phyloP scores from a whole-genome alignment of 768 basidiomycete genomes.

The Rhizopogon roseolus region DNA sequence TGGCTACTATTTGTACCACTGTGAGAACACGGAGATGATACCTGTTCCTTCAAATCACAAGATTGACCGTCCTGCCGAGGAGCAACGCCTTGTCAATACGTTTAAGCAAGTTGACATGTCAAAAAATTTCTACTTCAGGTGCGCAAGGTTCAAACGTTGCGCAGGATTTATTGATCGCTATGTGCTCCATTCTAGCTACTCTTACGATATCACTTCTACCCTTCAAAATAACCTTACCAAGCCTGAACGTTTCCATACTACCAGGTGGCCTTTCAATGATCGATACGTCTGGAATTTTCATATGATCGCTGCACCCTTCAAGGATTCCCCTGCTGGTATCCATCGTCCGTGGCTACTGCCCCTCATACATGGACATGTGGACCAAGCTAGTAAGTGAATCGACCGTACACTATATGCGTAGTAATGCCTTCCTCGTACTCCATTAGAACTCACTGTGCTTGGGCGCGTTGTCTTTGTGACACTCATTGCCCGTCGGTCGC shows the following conservation, averaged over 20 bases:
- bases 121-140: slow-evolving; percentile 99
- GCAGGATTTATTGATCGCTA: background rate
- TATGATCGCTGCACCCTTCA: slow-evolving; percentile 70
- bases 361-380: slow-evolving; percentile 92
- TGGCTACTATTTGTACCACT: slow-evolving; percentile 95
- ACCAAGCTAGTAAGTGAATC: slow-evolving; percentile 87
- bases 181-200: slow-evolving; percentile 55
- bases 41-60: slow-evolving; percentile 77
- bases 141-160: background rate
- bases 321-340: slow-evolving; percentile 29
- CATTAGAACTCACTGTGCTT: slow-evolving; percentile 80
- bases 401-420: background rate
- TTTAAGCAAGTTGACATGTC: slow-evolving; percentile 97
- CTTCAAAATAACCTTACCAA: slow-evolving; percentile 86
- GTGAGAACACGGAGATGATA: slow-evolving; percentile 84
- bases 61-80: slow-evolving; percentile 83
- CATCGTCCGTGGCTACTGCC: slow-evolving; percentile 85
- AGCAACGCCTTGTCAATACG: slow-evolving; percentile 80
- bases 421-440: background rate
- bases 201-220: slow-evolving; percentile 96
- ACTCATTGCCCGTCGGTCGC: slow-evolving; percentile 89
- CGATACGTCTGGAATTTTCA: slow-evolving; percentile 95
- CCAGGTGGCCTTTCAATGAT: slow-evolving; percentile 72
- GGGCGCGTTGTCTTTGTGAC: slow-evolving; percentile 90
- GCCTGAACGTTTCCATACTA: slow-evolving; percentile 36